Conservation (phyloP, 345 rosid species). For the Heritiera littoralis region DNA sequence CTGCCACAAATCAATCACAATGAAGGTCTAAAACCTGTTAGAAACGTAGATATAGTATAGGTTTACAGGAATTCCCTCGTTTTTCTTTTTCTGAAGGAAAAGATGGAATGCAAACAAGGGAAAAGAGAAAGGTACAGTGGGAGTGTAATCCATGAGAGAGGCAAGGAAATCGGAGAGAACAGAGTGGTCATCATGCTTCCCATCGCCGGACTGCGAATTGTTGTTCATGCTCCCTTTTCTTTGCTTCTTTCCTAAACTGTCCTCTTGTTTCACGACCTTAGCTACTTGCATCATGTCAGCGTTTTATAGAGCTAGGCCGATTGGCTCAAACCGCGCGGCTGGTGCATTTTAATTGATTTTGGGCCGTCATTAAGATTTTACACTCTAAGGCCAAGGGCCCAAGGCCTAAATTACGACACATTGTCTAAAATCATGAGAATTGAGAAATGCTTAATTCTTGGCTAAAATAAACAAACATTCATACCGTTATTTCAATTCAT, state of each 20-base stretch:
- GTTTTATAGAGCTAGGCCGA: too few relatives aligned
- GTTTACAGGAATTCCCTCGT: not conserved
- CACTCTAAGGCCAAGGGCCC: too few relatives aligned
- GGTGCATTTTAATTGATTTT: not conserved
- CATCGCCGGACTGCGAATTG: constrained; percentile 52
- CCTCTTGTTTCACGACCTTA: too few relatives aligned
- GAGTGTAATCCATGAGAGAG: constrained; percentile 86
- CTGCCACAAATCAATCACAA: constrained; percentile 36
- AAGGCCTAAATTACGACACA: too few relatives aligned
- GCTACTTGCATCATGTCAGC: too few relatives aligned
- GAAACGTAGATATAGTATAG: not conserved
- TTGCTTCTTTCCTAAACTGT: not conserved
- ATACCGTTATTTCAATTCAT: too few relatives aligned
- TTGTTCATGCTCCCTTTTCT: constrained; percentile 41
- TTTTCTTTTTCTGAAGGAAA: not conserved
- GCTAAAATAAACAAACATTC: too few relatives aligned
- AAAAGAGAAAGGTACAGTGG: constrained; percentile 47
- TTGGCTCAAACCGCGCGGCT: not conserved
- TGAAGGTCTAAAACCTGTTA: not conserved
- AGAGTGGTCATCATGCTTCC: constrained; percentile 80
- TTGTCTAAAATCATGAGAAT: too few relatives aligned
- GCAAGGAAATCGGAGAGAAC: constrained; percentile 80
- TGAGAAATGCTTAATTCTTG: too few relatives aligned
- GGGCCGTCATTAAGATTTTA: too few relatives aligned
- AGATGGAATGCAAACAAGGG: not conserved